phyloP scores from a whole-genome alignment of 306 rosid genomes.

The Nissolia schottii region DNA sequence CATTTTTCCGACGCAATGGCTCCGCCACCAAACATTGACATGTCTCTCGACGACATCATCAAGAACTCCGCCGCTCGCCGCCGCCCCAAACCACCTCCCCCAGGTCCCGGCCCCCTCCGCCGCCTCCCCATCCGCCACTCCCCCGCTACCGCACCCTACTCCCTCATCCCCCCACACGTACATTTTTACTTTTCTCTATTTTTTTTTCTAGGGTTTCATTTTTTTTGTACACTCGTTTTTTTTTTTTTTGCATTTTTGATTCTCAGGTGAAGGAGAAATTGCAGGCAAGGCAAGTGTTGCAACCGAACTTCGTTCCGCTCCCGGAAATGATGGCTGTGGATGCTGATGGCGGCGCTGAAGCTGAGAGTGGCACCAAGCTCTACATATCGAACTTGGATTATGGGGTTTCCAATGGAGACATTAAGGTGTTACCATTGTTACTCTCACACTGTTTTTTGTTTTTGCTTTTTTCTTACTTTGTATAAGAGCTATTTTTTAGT shows the following conservation, averaged over 20 bases:
- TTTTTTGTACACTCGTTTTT: too few species aligned
- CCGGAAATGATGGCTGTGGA: not conserved
- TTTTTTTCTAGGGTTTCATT: not conserved
- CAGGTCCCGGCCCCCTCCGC: not conserved
- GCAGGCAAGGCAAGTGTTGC: conserved; percentile 12
- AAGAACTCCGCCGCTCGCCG: not conserved
- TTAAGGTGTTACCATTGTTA: conserved; percentile 10
- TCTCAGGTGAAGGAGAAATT: not conserved
- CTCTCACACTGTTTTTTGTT: not conserved
- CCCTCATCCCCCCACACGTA: not conserved
- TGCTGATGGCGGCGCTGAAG: not conserved
- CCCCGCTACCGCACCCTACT: not conserved
- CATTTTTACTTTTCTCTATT: too few species aligned
- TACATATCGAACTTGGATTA: conserved; percentile 28
- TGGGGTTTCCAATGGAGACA: conserved; percentile 21
- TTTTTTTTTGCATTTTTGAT: not conserved
- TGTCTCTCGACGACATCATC: conserved; percentile 30
- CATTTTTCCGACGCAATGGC: not conserved
- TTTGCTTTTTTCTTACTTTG: not conserved
- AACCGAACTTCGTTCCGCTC: not conserved
- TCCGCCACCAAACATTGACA: not conserved
- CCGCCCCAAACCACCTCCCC: not conserved
- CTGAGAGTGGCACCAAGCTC: conserved; percentile 18
- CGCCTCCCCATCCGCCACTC: not conserved
- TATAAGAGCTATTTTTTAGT: not conserved